A percentile compares a stretch with the other conserved stretches of the same genome.
Evolutionary conservation across 345 rosid genomes (phyloP).

Genomic region (Sisymbrium altissimum): DNA sequence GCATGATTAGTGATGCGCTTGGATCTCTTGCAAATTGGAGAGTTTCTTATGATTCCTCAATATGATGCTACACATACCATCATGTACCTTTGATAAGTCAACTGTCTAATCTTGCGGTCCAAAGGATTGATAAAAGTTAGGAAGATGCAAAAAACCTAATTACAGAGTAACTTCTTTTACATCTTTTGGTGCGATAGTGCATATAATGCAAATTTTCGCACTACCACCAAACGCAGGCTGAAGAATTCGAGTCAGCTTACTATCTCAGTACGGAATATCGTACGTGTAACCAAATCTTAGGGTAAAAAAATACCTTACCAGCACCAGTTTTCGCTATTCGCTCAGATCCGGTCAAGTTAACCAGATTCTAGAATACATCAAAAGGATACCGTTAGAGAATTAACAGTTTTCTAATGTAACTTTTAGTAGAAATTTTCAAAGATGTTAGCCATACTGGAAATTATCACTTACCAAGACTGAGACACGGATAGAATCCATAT

Average conservation of each 20-base stretch:
- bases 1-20: constrained; percentile 91
- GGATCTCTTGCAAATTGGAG: constrained; percentile 97
- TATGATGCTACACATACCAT: constrained; percentile 53
- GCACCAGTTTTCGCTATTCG: constrained; percentile 94
- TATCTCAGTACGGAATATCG: constrained; percentile 90
- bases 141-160: not conserved
- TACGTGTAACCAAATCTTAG: not conserved
- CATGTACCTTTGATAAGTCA: not conserved
- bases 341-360: constrained; percentile 93
- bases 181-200: constrained; percentile 98
- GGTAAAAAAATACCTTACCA: constrained; percentile 27
- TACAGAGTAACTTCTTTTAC: constrained; percentile 35
- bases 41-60: constrained; percentile 97
- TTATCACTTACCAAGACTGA: constrained; percentile 67
- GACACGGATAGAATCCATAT: constrained; percentile 73
- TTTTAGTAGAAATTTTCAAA: constrained; percentile 6
- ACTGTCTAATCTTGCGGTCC: not conserved
- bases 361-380: constrained; percentile 63
- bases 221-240: constrained; percentile 95
- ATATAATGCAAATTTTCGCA: constrained; percentile 92
- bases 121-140: not conserved
- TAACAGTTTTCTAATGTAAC: not conserved
- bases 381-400: not conserved
- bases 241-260: constrained; percentile 93
- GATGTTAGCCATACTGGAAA: not conserved